Conservation (phyloP, 768 basidiomycete species). For the Pluteus cervinus region DNA sequence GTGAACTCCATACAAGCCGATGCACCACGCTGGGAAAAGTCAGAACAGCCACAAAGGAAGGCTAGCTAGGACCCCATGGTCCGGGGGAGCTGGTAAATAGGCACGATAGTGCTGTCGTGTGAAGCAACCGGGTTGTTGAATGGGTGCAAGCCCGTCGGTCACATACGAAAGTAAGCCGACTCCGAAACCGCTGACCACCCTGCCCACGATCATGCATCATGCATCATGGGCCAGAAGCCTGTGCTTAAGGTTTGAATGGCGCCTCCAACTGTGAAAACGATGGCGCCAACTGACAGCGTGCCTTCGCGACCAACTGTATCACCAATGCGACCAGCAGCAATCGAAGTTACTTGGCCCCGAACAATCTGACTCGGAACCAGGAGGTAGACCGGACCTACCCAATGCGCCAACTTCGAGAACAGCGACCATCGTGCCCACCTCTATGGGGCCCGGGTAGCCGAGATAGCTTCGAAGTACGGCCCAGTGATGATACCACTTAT, state of each 20-base stretch:
- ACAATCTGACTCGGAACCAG: background rate
- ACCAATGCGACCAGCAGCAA: slow-evolving; percentile 84
- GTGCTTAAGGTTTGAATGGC: slow-evolving; percentile 77
- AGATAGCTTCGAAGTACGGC: slow-evolving; percentile 77
- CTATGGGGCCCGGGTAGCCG: slow-evolving; percentile 63
- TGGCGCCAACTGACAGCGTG: slow-evolving; percentile 77
- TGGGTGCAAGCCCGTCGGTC: background rate
- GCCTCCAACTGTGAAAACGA: slow-evolving; percentile 83
- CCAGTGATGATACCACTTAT: slow-evolving; percentile 92
- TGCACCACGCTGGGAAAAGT: slow-evolving; percentile 61
- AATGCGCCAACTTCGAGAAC: slow-evolving; percentile 91
- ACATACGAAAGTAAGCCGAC: slow-evolving; percentile 85
- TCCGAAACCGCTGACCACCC: slow-evolving; percentile 81
- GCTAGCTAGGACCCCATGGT: slow-evolving; percentile 47
- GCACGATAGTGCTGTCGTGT: slow-evolving; percentile 74
- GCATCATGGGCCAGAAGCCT: slow-evolving; percentile 64
- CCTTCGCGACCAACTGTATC: slow-evolving; percentile 82
- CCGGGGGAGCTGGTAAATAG: slow-evolving; percentile 90
- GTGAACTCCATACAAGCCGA: slow-evolving; percentile 96
- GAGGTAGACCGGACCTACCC: slow-evolving; percentile 38
- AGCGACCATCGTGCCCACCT: slow-evolving; percentile 94
- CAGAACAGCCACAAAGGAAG: background rate
- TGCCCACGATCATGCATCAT: slow-evolving; percentile 87
- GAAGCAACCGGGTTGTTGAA: background rate
- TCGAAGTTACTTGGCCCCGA: slow-evolving; percentile 62